phyloP scores from a whole-genome alignment of 495 filamentous ascomycete genomes.

The Amphirosellinia nigrospora region DNA sequence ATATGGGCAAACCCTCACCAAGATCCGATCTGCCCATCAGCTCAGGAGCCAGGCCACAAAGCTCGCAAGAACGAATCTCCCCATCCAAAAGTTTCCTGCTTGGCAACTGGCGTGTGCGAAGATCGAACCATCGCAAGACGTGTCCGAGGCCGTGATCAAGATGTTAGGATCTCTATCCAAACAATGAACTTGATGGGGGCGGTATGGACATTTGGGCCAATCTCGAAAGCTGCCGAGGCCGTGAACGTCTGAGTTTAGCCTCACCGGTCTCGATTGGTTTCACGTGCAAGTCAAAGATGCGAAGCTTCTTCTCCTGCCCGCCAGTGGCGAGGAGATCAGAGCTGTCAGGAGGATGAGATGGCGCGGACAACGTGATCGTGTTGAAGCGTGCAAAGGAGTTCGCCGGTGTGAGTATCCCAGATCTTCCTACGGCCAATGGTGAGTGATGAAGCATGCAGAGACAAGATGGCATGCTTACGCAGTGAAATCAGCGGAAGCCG shows the following conservation, averaged over 20 bases:
- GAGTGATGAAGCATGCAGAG: conserved; percentile 13
- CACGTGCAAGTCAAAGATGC: conserved; percentile 84
- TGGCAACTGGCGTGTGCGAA: conserved; percentile 74
- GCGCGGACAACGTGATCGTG: conserved; percentile 95
- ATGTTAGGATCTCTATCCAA: conserved; percentile 86
- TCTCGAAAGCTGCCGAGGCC: conserved; percentile 73
- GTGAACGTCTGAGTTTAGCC: conserved; percentile 38
- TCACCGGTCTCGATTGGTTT: conserved; percentile 35
- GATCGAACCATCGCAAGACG: conserved; percentile 92
- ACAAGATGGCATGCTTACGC: conserved; percentile 62
- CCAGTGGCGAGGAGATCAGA: conserved; percentile 85
- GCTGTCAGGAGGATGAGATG: conserved; percentile 78
- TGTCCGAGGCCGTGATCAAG: conserved; percentile 89
- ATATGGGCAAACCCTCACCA: conserved; percentile 58
- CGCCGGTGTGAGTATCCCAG: conserved; percentile 95
- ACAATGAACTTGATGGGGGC: conserved; percentile 93
- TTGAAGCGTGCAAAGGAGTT: conserved; percentile 83
- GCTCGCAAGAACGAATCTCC: conserved; percentile 88
- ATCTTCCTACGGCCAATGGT: conserved; percentile 68
- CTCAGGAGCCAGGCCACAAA: conserved; percentile 62
- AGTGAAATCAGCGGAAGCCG: conserved; percentile 94
- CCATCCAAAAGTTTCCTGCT: conserved; percentile 77
- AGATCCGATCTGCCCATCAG: conserved; percentile 52
- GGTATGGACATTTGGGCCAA: conserved; percentile 80
- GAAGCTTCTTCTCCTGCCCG: conserved; percentile 93